Evolutionary conservation across 768 basidiomycete species (phyloP).

Genomic region (Leccinum incarnatum): DNA sequence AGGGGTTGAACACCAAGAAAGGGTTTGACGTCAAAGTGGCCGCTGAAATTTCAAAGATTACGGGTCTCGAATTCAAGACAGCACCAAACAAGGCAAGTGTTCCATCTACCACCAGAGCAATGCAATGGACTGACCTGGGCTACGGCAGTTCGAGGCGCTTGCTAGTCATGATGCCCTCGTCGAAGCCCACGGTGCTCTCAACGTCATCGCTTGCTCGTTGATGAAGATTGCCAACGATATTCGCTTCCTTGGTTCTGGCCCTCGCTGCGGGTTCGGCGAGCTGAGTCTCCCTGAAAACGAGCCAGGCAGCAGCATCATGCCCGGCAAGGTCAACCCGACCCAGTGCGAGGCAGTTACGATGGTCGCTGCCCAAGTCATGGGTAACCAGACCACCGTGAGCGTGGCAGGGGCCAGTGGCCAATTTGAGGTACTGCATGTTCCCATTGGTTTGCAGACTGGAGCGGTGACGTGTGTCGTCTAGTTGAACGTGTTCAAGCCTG

Average conservation of each 20-base stretch:
- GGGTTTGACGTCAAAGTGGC: constrained; percentile 97
- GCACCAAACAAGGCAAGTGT: constrained; percentile 90
- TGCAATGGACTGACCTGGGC: constrained; percentile 5
- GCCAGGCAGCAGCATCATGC: constrained; percentile 99
- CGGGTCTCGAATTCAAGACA: constrained; percentile 89
- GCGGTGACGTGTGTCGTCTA: constrained; percentile 30
- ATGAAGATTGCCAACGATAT: constrained; percentile 99
- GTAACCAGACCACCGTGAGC: constrained; percentile 91
- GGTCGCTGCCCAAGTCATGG: constrained; percentile 98
- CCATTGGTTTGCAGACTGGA: constrained; percentile 2
- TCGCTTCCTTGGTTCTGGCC: constrained; percentile 95
- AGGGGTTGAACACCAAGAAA: constrained; percentile 96
- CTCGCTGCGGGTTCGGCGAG: constrained; percentile 96
- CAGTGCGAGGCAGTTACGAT: constrained; percentile 99
- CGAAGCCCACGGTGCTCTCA: constrained; percentile 95
- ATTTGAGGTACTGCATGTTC: constrained; percentile 72
- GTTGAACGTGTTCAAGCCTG: constrained; percentile 99
- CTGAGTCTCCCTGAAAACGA: constrained; percentile 95
- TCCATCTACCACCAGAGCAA: not conserved
- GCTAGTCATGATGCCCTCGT: constrained; percentile 98
- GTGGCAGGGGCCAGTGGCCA: constrained; percentile 94
- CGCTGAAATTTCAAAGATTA: constrained; percentile 84
- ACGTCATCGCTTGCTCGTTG: constrained; percentile 91
- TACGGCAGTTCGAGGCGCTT: constrained; percentile 86
- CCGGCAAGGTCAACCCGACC: constrained; percentile 99